These are phyloP conservation scores for Biscutella laevigata DNA, from an alignment of 441 rosid species.

Conservation along the genomic window DNA sequence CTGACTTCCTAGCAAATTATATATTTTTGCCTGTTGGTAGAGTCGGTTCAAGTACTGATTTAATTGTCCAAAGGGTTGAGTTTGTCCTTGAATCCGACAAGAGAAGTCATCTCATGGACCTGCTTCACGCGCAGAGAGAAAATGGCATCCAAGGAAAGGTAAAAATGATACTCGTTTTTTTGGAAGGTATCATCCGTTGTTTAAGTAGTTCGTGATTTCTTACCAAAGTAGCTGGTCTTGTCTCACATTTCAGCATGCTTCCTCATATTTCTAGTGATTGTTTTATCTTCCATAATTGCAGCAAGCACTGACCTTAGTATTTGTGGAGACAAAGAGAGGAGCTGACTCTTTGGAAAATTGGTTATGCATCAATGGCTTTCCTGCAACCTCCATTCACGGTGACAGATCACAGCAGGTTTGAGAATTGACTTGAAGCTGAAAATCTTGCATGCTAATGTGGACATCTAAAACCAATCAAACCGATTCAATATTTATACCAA, in stretches of 20 bases:
- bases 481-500: neutral
- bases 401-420: conserved; percentile 39
- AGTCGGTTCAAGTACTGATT: conserved; percentile 55
- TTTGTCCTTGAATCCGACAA: conserved; percentile 40
- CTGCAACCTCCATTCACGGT: conserved; percentile 48
- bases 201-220: neutral
- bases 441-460: conserved; percentile 2
- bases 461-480: neutral
- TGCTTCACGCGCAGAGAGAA: conserved; percentile 38
- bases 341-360: conserved; percentile 49
- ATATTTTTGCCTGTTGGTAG: conserved; percentile 54
- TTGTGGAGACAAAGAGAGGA: conserved; percentile 52
- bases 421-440: conserved; percentile 6
- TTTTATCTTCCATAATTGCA: too few relatives aligned
- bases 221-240: conserved; percentile 1
- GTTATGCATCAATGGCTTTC: conserved; percentile 14
- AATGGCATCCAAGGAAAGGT: too few relatives aligned
- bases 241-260: neutral
- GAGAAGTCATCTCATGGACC: conserved; percentile 55
- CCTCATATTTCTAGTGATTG: conserved; percentile 3
- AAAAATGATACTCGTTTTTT: neutral
- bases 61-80: conserved; percentile 49
- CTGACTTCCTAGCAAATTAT: conserved; percentile 44
- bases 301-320: conserved; percentile 49
- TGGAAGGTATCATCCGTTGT: neutral